Evolutionary conservation across 1,139 yeast genomes (phyloP), one percentile per base, ranked within the genome.

Genomic region (Nakaseomyces sp.): DNA sequence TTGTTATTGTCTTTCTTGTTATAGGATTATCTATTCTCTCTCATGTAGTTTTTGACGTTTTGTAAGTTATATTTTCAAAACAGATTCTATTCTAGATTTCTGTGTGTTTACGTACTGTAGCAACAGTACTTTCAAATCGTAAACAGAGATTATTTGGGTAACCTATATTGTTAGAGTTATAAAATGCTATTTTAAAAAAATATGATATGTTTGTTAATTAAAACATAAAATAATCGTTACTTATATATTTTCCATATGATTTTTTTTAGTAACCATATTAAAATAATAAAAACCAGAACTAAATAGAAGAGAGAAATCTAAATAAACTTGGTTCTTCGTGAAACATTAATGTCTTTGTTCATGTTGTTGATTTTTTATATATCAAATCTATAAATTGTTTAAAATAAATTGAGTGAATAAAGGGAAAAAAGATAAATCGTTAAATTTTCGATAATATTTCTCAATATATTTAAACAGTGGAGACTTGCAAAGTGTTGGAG

Each of bases 401-500:
- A 29, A 37, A 30, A 35, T 31, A 40, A 24, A 40, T 32, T 40
- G 32, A 32, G 33, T 24, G 22, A 17, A 24, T 25, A 32, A 16
- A 19, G 20, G 13, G 18, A 12, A 32, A 30, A 18, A 25, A 36
- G 20, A 25, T 37, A 37, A 31, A 17, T 32, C 36, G 36, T 32
- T 32, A 32, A 19, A 32, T 32, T 32, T 32, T 19, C 15, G 16
- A 17, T 32, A 8, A 10, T 9, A 9, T 8, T 32, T 20, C 38
- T 35, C 38, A 22, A 35, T 15, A 10, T 12, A 46, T 45, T 62
- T 64, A 72, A 57, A 72, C 76, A 52, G 64, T 56, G 54, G 73
- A 59, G 55, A 74, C 69, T 77, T 97, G 91, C 70, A 91, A 79
- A 54, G 98, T 91, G 83, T 91, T 91, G 65, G 98, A 85, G 79